Evolutionary conservation across 2,329 filamentous ascomycete species (phyloP), one percentile per base, ranked within the genome.

Genomic region (Penicillium sp.): DNA sequence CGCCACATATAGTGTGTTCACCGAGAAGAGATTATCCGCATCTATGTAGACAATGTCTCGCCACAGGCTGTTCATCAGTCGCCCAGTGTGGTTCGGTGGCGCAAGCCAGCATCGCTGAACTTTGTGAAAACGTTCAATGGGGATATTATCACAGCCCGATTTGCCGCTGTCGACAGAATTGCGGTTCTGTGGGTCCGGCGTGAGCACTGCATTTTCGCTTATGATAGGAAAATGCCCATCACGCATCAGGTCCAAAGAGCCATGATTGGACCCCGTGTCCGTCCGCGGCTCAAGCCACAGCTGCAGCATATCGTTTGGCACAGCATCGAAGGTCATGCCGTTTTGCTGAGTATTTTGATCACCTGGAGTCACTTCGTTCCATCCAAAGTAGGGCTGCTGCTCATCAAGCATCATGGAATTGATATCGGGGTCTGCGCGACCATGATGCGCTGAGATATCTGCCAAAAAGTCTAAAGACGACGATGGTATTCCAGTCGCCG

Each of bases 71-170:
- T 79, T 78, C 70, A 81, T 80, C 22, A 80, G 70, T 1, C 79
- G 76, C 3, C 78, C 71, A 3, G 73, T 73, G 37, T 73, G 72
- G 51, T 76, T 78, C 2, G 75, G 68, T 33, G 78, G 75, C 53
- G 75, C 76, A 19, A 78, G 66, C 79, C 79, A 81, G 63, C 74
- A 80, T 30, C 75, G 72, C 60, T 81, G 77, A 1, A 81, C 78
- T 56, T 73, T 77, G 35, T 73, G 68, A 59, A 81, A 81, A 6
- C 79, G 70, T 59, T 81, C 79, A 59, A 71, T 78, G 4, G 79
- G 79, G 13, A 79, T 78, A 38, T 63, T 64, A 42, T 70, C 66
- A 33, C 62, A 56, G 15, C 66, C 66, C 0, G 65, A 63, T 53
- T 71, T 71, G 26, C 59, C 62, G 7, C 64, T 67, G 33, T 72